Evolutionary conservation across 306 rosid genomes (phyloP), one percentile per base, ranked within the genome.

Genomic region (Mimosa bimucronata): DNA sequence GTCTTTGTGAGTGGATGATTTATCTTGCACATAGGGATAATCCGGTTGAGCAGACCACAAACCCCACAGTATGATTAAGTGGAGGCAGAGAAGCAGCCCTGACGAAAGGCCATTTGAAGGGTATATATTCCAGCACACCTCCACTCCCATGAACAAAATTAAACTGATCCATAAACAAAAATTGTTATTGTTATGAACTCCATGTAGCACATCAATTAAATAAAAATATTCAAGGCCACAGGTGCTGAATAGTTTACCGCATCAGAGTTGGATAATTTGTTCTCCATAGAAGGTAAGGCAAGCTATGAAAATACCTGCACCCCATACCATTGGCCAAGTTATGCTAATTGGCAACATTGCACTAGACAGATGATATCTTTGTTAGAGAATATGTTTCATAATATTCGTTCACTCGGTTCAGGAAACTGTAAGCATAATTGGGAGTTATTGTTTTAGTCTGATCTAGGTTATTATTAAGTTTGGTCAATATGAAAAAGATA

Each of bases 281-380:
- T 82, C 86, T 88, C 98, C 97, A 96, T 84, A 96, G 72, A 55
- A 96, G 86, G 85, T 93, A 91, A 14, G 99, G 98, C 78, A 96
- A 79, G 79, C 93, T 93, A 80, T 91, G 87, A 86, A 93, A 91
- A 76, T 93, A 89, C 99, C 99, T 96, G 91, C 42, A 42, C 37
- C 34, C 42, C 46, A 69, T 84, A 79, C 61, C 81, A 66, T 66
- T 76, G n/a, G 46, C 71, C 70, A 74, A 81, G 66, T 26, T 78
- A 66, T 25, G 44, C 11, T 44, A 81, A 52, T 84, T 76, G 77
- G 64, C 71, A 53, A 34, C 78, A 15, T 28, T 77, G 67, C 67
- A 28, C 40, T 28, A 13, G 67, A 61, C 4, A 28, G 67, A 61
- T 13, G 4, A 28, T 64, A 21, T 65, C 50, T 29, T 37, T 37